Evolutionary conservation across 495 filamentous ascomycete species (phyloP).

Genomic region (Penicillium ucsense): DNA sequence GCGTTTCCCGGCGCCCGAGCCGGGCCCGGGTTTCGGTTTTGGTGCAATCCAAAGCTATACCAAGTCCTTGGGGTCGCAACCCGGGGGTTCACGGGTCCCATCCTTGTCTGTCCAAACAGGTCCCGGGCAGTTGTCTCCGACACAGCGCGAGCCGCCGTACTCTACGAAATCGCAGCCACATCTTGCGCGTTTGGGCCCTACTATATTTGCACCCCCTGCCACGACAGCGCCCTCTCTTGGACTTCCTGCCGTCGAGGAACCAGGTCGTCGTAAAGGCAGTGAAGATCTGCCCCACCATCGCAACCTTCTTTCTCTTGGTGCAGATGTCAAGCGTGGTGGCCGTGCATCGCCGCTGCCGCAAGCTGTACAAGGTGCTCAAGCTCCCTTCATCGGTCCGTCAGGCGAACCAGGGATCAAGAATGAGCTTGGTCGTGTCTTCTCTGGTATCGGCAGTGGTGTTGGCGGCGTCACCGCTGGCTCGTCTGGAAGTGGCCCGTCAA

Average conservation of each 20-base stretch:
- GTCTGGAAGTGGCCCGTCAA: slow-evolving; percentile 43
- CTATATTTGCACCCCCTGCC: slow-evolving; percentile 9
- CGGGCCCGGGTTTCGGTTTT: slow-evolving; percentile 29
- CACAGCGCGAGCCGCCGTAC: slow-evolving; percentile 28
- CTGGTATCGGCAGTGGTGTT: slow-evolving; percentile 79
- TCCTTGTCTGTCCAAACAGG: slow-evolving; percentile 26
- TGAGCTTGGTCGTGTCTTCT: slow-evolving; percentile 86
- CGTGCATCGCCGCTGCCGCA: slow-evolving; percentile 75
- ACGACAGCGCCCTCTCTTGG: slow-evolving; percentile 16
- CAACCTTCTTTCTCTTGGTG: slow-evolving; percentile 33
- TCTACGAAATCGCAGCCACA: slow-evolving; percentile 25
- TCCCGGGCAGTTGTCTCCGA: slow-evolving; percentile 24
- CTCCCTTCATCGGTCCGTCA: slow-evolving; percentile 59
- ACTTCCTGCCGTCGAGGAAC: slow-evolving; percentile 22
- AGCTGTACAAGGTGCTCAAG: slow-evolving; percentile 85
- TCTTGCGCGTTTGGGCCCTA: slow-evolving; percentile 18
- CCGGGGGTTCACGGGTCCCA: slow-evolving; percentile 24
- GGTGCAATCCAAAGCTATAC: slow-evolving; percentile 41
- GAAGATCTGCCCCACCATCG: slow-evolving; percentile 42
- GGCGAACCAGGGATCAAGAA: slow-evolving; percentile 81
- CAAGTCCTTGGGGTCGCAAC: slow-evolving; percentile 36
- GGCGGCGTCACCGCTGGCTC: slow-evolving; percentile 49
- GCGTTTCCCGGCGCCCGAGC: slow-evolving; percentile 26
- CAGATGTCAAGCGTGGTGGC: slow-evolving; percentile 39
- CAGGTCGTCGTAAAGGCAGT: slow-evolving; percentile 46